Percentiles rank a stretch among this genome's conserved stretches.
These are phyloP conservation scores for Neoarthrinium moseri DNA, from an alignment of 2,329 filamentous ascomycete genomes.

Conservation along the genomic window DNA sequence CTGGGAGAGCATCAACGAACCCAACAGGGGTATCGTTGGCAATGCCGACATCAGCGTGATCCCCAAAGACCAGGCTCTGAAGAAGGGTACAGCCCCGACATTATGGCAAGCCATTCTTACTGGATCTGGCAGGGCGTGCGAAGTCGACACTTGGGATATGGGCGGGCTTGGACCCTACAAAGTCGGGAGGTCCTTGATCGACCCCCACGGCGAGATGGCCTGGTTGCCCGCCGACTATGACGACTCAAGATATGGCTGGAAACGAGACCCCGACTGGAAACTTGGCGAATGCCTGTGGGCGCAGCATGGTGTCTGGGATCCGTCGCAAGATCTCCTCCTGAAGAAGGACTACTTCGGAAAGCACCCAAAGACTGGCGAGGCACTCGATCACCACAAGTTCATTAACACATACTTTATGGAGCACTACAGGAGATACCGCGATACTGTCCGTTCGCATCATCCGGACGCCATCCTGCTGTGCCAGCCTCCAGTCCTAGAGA, in stretches of 20 bases:
- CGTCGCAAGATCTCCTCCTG: slow-evolving; percentile 70
- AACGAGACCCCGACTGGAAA: slow-evolving; percentile 83
- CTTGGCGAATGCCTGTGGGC: slow-evolving; percentile 96
- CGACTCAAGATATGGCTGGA: slow-evolving; percentile 87
- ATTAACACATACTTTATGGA: slow-evolving; percentile 91
- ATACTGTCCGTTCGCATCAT: slow-evolving; percentile 74
- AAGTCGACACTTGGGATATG: slow-evolving; percentile 91
- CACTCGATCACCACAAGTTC: slow-evolving; percentile 79
- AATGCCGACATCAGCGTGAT: slow-evolving; percentile 78
- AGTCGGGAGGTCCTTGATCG: slow-evolving; percentile 76
- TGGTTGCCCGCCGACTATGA: slow-evolving; percentile 85
- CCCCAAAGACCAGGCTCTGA: slow-evolving; percentile 82
- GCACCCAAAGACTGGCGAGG: slow-evolving; percentile 70
- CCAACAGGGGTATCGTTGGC: slow-evolving; percentile 83
- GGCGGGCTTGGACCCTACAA: slow-evolving; percentile 91
- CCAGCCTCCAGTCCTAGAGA: slow-evolving; percentile 87
- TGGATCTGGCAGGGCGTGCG: slow-evolving; percentile 86
- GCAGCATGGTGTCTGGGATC: slow-evolving; percentile 94
- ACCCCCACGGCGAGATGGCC: slow-evolving; percentile 80
- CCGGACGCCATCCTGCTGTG: slow-evolving; percentile 83
- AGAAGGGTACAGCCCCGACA: slow-evolving; percentile 90
- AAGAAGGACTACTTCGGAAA: slow-evolving; percentile 86
- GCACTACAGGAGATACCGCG: slow-evolving; percentile 74
- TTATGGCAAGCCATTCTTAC: slow-evolving; percentile 92
- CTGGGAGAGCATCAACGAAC: slow-evolving; percentile 96